Evolutionary conservation across 176 grass and related monocot species (phyloP), one percentile per base, ranked within the genome.

Genomic region (Triticum timopheevii): DNA sequence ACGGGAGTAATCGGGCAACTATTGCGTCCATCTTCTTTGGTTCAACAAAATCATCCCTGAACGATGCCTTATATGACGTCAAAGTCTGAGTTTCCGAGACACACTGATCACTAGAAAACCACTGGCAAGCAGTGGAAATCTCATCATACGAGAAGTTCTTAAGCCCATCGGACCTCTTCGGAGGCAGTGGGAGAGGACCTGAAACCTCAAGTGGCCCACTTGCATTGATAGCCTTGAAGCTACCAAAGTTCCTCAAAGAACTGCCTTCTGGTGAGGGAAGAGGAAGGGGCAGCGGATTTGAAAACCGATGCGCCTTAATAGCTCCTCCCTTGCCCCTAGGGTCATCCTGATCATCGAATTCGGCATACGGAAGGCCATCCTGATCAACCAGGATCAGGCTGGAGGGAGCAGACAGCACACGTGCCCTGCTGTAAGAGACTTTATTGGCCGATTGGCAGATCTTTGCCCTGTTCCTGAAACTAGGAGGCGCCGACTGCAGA

Each of bases 401-500:
- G 22, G 92, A 94, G 30, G 97, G 97, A 72, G 92, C 97, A 65
- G 97, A 99, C 33, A 94, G 79, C 50, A 93, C 94, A 0, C 97
- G 94, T 3, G 83, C 61, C 84, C 97, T 88, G 85, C 80, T 90
- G 82, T 89, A 87, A 50, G 71, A 70, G 65, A 80, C 70, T 89
- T 83, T 89, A 81, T 76, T 74, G 56, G 85, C 80, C 9, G 90
- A 81, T 25, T 93, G 89, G 35, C 80, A 74, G 35, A 85, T 90
- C 80, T 89, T 96, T 10, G 87, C 69, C 44, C 92, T 86, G 79
- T 92, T 93, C 87, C 83, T 96, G 73, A 99, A 99, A 90, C 97
- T 99, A 31, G 97, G 87, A 83, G 97, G 97, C 58, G 97, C 94
- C 40, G 97, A 99, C 73, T 99, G 97, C 76, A 97, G 73, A 49